Evolutionary conservation across 2,329 filamentous ascomycete species (phyloP).

Genomic region (Colletotrichum sp.): DNA sequence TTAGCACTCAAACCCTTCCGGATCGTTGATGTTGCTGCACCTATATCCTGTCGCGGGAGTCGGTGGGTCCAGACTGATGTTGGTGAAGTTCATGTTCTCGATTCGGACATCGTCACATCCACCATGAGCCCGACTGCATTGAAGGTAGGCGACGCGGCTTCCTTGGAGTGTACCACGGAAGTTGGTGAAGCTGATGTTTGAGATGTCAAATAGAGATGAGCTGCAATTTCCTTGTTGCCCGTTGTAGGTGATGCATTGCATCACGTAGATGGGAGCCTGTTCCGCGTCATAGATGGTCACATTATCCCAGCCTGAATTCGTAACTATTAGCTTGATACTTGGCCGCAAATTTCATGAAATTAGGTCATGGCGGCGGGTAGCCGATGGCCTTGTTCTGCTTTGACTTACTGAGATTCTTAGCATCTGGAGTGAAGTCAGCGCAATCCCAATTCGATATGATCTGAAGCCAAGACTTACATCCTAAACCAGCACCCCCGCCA

Average conservation of each 20-base stretch:
- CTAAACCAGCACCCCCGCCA: background rate
- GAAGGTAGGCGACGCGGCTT: background rate
- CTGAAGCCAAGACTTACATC: background rate
- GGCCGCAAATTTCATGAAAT: fast-evolving
- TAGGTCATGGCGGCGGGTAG: fast-evolving
- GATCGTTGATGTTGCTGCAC: conserved; percentile 7
- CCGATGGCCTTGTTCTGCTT: no score
- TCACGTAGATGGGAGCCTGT: background rate
- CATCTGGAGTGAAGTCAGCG: background rate
- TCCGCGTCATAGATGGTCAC: background rate
- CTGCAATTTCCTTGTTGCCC: background rate
- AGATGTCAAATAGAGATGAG: background rate
- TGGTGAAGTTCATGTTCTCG: background rate
- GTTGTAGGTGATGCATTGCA: conserved; percentile 4
- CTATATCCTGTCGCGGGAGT: background rate
- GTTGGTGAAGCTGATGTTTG: background rate
- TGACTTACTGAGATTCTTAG: background rate
- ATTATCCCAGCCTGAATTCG: background rate
- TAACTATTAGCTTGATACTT: background rate
- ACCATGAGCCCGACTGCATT: conserved; percentile 2
- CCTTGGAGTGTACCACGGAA: background rate
- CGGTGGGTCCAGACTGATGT: background rate
- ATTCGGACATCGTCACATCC: background rate
- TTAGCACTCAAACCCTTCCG: background rate
- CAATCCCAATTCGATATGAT: fast-evolving